Evolutionary conservation across 345 rosid species (phyloP), one percentile per base, ranked within the genome.

Genomic region (Populus ilicifolia): DNA sequence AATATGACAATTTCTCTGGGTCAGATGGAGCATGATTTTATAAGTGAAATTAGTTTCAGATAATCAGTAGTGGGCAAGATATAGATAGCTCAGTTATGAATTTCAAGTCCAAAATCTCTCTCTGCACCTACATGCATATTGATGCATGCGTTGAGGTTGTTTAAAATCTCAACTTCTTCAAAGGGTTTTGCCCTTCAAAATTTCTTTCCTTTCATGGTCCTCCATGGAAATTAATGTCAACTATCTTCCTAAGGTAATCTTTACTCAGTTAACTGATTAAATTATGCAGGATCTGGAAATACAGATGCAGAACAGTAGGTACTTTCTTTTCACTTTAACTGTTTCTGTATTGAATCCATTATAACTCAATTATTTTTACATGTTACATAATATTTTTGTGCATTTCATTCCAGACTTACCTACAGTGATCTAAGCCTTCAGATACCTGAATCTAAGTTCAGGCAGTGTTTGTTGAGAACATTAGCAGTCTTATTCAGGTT

Each of bases 371-470:
- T 70, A 50, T 17, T 68, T 79, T 64, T 66, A 44, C 67, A 41
- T 75, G 68, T 67, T 80, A 79, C 54, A 80, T 83, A 38, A 80
- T 77, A 48, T 75, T 20, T 38, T 79, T 69, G 35, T 71, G 78
- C 17, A 33, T 44, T 82, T 79, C 71, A 67, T 84, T 85, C 68
- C 96, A 96, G 99, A 82, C 92, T 92, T 85, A 96, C 99, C 73
- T 94, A 91, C 93, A 94, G 99, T 83, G 99, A 96, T 86, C 88
- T 96, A 75, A 94, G 99, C 87, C 89, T 84, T 85, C 97, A 84
- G 85, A 92, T 92, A 80, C 97, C 98, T 70, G 99, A 96, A 84
- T 86, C 98, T 83, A 94, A 89, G 88, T 94, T 96, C 86, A 94
- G 97, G 85, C 90, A 84, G 77, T 91, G 97, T 87, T 82, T 96